Conservation (phyloP, 2,329 filamentous ascomycete genomes). For the Microcyclosporella mali region DNA sequence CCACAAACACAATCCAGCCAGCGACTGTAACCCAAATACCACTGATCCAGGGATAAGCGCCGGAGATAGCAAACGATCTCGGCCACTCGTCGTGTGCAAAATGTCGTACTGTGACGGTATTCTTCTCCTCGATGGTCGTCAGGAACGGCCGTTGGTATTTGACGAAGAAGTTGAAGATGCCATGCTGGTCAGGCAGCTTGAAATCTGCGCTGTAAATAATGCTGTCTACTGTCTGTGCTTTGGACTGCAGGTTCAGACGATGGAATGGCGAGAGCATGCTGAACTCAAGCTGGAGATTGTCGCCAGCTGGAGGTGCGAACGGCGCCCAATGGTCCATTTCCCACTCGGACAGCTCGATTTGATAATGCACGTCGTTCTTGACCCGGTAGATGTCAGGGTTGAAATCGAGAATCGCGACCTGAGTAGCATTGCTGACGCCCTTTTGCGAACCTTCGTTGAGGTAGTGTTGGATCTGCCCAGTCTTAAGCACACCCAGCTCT, state of each 20-base stretch:
- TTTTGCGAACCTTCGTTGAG: constrained; percentile 49
- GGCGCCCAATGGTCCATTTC: constrained; percentile 66
- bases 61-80: constrained; percentile 80
- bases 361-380: constrained; percentile 89
- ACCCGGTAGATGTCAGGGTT: constrained; percentile 91
- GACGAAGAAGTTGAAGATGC: constrained; percentile 96
- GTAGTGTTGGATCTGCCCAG: constrained; percentile 76
- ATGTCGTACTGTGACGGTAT: constrained; percentile 88
- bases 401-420: constrained; percentile 40
- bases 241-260: constrained; percentile 64
- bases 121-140: constrained; percentile 85
- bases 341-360: constrained; percentile 85
- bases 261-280: constrained; percentile 98
- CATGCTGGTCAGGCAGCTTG: constrained; percentile 88
- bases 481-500: constrained; percentile 81
- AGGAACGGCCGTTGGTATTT: constrained; percentile 96
- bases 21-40: constrained; percentile 77
- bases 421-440: constrained; percentile 30
- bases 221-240: constrained; percentile 53
- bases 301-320: constrained; percentile 62
- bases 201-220: constrained; percentile 71
- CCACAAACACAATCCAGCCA: constrained; percentile 80
- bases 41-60: constrained; percentile 89
- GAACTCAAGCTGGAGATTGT: constrained; percentile 89
- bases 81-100: constrained; percentile 97